Evolutionary conservation across 2,329 filamentous ascomycete genomes (phyloP).

Genomic region (Xylaria sp.): DNA sequence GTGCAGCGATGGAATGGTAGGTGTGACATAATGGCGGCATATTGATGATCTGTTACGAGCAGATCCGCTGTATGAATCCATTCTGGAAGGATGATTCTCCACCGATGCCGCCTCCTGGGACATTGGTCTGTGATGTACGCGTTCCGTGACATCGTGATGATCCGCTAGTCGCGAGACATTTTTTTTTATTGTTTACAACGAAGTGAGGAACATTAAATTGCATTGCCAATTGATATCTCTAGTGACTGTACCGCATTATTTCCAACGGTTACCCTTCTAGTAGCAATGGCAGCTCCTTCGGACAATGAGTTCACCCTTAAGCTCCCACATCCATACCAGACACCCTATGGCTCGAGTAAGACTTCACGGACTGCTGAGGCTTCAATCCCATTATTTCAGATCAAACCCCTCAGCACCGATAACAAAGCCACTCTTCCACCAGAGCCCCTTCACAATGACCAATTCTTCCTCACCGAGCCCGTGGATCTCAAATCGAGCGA

Average conservation of each 20-base stretch:
- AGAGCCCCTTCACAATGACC: conserved; percentile 50
- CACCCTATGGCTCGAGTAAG: conserved; percentile 56
- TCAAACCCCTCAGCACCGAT: conserved; percentile 48
- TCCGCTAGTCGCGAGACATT: conserved; percentile 6
- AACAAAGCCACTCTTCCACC: conserved; percentile 46
- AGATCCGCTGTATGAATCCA: not conserved
- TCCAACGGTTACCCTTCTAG: not conserved
- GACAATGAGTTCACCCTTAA: conserved; percentile 55
- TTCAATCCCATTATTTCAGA: conserved; percentile 50
- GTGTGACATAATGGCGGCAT: conserved; percentile 4
- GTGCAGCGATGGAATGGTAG: conserved; percentile 4
- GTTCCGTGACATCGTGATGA: conserved; percentile 10
- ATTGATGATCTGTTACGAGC: not conserved
- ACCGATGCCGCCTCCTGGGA: conserved; percentile 19
- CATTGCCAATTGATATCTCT: conserved; percentile 4
- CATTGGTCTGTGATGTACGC: conserved; percentile 15
- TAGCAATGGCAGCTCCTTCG: conserved; percentile 42
- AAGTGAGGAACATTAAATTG: conserved; percentile 5
- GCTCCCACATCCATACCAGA: conserved; percentile 62
- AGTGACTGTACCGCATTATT: conserved; percentile 8
- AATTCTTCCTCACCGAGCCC: conserved; percentile 58
- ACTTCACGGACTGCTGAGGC: conserved; percentile 44
- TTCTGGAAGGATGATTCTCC: conserved; percentile 5
- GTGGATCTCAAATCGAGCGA: conserved; percentile 60
- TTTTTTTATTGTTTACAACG: not conserved